phyloP scores from a whole-genome alignment of 179 eudicot species.

The Patellifolia procumbens region DNA sequence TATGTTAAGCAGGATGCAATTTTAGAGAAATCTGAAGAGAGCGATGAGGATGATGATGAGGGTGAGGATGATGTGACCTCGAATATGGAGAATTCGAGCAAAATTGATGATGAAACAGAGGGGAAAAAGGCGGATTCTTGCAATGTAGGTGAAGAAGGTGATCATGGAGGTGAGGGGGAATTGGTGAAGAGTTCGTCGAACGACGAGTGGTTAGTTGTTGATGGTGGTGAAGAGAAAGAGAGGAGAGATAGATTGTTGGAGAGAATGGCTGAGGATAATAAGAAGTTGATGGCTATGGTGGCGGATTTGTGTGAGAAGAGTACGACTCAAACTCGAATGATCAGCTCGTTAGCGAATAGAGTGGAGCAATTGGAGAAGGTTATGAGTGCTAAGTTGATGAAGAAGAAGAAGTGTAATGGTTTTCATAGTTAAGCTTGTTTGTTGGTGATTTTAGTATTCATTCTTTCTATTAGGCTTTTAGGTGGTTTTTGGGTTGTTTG shows the following conservation, averaged over 20 bases:
- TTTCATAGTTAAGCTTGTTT: neutral
- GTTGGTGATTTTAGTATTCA: neutral
- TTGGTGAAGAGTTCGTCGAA: neutral
- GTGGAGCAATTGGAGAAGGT: conserved; percentile 69
- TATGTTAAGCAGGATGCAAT: too few relatives aligned
- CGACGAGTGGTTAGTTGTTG: conserved; percentile 22
- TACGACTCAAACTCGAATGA: conserved; percentile 46
- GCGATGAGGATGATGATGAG: too few relatives aligned
- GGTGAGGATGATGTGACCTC: neutral
- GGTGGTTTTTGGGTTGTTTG: neutral
- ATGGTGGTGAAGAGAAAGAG: neutral
- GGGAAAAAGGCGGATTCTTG: neutral
- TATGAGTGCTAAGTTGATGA: conserved; percentile 40
- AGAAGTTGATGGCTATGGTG: conserved; percentile 58
- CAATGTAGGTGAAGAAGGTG: neutral
- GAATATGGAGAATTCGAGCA: too few relatives aligned
- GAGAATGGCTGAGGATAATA: conserved; percentile 49
- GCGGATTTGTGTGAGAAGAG: conserved; percentile 44
- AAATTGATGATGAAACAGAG: neutral
- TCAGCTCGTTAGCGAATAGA: conserved; percentile 42
- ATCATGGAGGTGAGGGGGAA: neutral
- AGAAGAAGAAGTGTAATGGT: conserved; percentile 29
- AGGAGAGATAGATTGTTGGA: conserved; percentile 34
- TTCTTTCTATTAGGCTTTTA: neutral
- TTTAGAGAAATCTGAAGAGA: neutral